A percentile compares a stretch with the other conserved stretches of the same genome.
phyloP scores from a whole-genome alignment of 2,329 filamentous ascomycete genomes.

The Epichloe elymi region DNA sequence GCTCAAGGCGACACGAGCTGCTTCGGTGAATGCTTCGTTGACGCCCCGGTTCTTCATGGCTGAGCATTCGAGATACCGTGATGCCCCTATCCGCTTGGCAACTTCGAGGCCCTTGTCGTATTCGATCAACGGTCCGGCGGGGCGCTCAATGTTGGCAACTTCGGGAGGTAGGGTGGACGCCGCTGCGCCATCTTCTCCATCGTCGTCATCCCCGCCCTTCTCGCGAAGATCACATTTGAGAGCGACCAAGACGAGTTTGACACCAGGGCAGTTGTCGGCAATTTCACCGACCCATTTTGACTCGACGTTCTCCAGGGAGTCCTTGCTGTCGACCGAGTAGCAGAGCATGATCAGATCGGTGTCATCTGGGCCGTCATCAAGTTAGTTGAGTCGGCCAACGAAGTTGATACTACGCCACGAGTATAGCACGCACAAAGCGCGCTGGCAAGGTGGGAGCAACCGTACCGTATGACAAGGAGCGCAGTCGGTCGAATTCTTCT shows the following conservation, averaged over 20 bases:
- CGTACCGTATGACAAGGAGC: constrained; percentile 81
- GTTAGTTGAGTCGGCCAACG: constrained; percentile 5
- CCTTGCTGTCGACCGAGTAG: constrained; percentile 92
- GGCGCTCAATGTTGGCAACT: constrained; percentile 23
- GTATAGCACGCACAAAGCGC: not conserved
- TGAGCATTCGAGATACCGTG: constrained; percentile 95
- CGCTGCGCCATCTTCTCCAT: constrained; percentile 41
- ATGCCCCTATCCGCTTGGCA: constrained; percentile 78
- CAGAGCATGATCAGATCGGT: constrained; percentile 98
- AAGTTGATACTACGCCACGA: no score
- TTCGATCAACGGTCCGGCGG: constrained; percentile 64
- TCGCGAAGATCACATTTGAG: constrained; percentile 95
- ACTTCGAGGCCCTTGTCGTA: constrained; percentile 89
- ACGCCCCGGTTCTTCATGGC: constrained; percentile 97
- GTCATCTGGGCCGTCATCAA: constrained; percentile 39
- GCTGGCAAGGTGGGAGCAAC: not conserved
- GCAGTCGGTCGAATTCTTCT: constrained; percentile 95
- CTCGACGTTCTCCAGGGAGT: constrained; percentile 95
- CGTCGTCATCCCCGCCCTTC: constrained; percentile 57
- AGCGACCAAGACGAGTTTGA: constrained; percentile 88
- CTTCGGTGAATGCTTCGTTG: constrained; percentile 97
- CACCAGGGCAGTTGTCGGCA: constrained; percentile 89
- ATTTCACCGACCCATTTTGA: constrained; percentile 98
- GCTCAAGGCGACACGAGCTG: constrained; percentile 78
- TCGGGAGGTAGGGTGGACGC: constrained; percentile 14